phyloP scores from a whole-genome alignment of 2,329 filamentous ascomycete genomes.

The Arthroderma sp. region DNA sequence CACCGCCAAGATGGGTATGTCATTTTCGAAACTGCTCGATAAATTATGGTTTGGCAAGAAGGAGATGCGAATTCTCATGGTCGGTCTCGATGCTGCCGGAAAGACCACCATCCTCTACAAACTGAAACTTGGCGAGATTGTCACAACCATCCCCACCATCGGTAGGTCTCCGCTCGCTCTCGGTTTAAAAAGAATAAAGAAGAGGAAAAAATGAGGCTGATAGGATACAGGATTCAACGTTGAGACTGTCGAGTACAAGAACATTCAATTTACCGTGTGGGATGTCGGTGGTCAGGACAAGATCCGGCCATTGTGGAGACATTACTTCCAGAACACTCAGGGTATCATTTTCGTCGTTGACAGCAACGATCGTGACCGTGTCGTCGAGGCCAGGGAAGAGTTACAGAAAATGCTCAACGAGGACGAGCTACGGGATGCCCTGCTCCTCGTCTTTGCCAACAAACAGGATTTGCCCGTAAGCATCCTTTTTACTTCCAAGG shows the following conservation, averaged over 20 bases:
- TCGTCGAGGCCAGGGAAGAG: conserved; percentile 92
- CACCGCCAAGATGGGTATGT: conserved; percentile 76
- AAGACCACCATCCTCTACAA: conserved; percentile 99
- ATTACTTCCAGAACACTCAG: conserved; percentile 99
- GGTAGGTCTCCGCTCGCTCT: conserved; percentile 47
- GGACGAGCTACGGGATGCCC: conserved; percentile 93
- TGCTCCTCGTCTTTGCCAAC: conserved; percentile 97
- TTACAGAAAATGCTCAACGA: conserved; percentile 98
- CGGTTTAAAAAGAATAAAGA: not conserved
- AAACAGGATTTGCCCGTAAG: conserved; percentile 98
- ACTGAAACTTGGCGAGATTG: conserved; percentile 91
- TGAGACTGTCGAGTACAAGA: conserved; percentile 99
- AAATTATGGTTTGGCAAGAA: conserved; percentile 90
- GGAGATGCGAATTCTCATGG: conserved; percentile 99
- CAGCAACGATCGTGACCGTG: conserved; percentile 95
- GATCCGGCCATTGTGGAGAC: conserved; percentile 98
- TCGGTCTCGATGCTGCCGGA: conserved; percentile 97
- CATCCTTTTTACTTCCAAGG: conserved; percentile 6
- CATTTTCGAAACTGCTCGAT: conserved; percentile 93
- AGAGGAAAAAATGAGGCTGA: not conserved
- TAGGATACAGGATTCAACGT: conserved; percentile 76
- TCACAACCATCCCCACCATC: conserved; percentile 98
- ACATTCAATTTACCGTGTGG: conserved; percentile 99
- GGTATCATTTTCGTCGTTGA: conserved; percentile 99
- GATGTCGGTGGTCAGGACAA: conserved; percentile 99